A percentile compares a stretch with the other conserved stretches of the same genome.
These are phyloP conservation scores for Bimuria novae-zelandiae DNA, from an alignment of 2,329 filamentous ascomycete species.

Conservation along the genomic window DNA sequence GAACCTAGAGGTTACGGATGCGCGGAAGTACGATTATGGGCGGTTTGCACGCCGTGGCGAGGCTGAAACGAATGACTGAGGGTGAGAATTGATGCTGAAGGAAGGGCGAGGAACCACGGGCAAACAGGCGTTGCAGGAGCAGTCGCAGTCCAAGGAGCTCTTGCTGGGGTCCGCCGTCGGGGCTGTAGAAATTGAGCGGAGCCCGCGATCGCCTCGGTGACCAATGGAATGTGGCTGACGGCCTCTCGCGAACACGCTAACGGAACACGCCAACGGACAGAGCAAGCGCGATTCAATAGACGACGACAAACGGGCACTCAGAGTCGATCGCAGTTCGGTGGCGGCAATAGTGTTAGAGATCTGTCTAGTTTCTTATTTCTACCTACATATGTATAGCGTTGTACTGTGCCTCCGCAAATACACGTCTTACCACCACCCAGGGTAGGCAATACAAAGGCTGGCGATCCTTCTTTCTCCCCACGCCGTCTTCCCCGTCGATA, in stretches of 20 bases:
- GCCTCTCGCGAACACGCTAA: not conserved
- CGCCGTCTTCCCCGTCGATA: too few species aligned
- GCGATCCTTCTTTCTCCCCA: constrained; percentile 5
- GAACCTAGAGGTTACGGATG: constrained; percentile 20
- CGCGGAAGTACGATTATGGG: constrained; percentile 9
- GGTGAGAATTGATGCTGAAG: constrained; percentile 33
- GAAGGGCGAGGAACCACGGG: constrained; percentile 19
- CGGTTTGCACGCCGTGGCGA: constrained; percentile 25
- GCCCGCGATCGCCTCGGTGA: constrained; percentile 5
- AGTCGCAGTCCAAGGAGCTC: constrained; percentile 5
- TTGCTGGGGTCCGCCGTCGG: not conserved
- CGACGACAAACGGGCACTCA: not conserved
- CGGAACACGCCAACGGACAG: constrained; percentile 5
- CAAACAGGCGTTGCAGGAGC: constrained; percentile 7
- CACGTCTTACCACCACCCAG: too few species aligned
- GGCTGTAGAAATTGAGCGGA: constrained; percentile 6
- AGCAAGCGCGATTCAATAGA: not conserved
- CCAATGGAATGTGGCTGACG: constrained; percentile 20
- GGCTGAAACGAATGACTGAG: constrained; percentile 47
- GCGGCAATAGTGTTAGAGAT: not conserved
- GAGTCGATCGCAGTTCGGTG: not conserved
- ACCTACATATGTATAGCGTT: too few species aligned
- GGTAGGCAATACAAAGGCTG: not conserved
- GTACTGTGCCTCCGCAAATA: too few species aligned
- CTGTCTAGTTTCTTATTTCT: too few species aligned